Base-by-base conservation (phyloP, 2,329 filamentous ascomycete species). In the Penicillium sp. region DNA sequence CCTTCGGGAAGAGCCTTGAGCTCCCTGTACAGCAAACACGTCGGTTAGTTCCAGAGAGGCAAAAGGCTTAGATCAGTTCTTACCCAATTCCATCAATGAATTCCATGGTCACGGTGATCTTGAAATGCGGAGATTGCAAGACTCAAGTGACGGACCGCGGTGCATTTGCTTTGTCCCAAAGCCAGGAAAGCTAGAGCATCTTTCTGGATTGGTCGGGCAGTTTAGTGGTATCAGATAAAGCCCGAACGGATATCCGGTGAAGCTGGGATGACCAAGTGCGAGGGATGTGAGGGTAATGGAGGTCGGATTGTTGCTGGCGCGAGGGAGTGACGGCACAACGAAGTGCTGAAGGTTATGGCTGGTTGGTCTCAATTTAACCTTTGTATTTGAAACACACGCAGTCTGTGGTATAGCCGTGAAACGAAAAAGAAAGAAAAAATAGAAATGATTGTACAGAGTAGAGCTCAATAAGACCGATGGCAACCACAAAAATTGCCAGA, bases 1-100 rank as follows among this genome's bases (percentile, higher is more conserved):
- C 81, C 71, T 36, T 73, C 69, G 5, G 76, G 74, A 47, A 78
- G 67, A 55, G 69, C 65, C 64, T 76, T 72, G n/a, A 79, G 64
- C 65, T 78, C 75, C 56, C 75, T 78, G 55, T 27, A 52, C 18
- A 29, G 32, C 47, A 31, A 16, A 14, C 34, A 50, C 38, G 22
- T 36, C 22, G 9, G 34, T 67, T 39, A 67, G 58, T 47, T 43
- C 13, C 14, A 34, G 16, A n/a, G 16, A 4, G 10, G 1, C 9
- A 40, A 7, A 3, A 47, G 8, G 14, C 2, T 4, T 6, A 36
- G 13, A 18, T 34, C 24, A 2, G 7, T 10, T 65, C 73, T 67
- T 60, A 78, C 76, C 73, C 68, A 49, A 79, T 69, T 49, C 68
- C 67, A 58, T 71, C 66, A 65, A 78, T 71, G 56, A 77, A 72